Evolutionary conservation across 768 basidiomycete genomes (phyloP).

Genomic region (Kwoniella pini): DNA sequence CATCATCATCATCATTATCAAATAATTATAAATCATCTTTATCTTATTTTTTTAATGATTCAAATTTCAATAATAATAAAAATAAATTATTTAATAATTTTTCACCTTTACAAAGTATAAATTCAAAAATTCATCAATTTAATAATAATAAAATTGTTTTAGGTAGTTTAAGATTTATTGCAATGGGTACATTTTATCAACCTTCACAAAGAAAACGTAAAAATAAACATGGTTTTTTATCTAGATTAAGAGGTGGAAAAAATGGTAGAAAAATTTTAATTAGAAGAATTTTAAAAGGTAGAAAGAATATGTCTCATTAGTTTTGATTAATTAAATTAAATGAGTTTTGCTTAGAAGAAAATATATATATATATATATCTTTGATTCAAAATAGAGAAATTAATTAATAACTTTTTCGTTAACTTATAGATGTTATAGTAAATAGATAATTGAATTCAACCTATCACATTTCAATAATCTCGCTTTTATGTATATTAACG

Average conservation of each 20-base stretch:
- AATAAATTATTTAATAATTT: no score
- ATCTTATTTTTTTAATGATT: neutral
- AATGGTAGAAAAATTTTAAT: slow-evolving; percentile 72
- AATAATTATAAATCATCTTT: slow-evolving; percentile 9
- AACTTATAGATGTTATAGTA: no score
- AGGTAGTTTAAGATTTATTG: slow-evolving; percentile 50
- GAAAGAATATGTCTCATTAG: slow-evolving; percentile 80
- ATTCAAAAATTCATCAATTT: neutral
- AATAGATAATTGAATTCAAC: no score
- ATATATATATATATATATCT: no score
- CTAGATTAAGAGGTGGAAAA: slow-evolving; percentile 61
- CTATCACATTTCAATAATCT: no score
- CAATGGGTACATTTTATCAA: slow-evolving; percentile 81
- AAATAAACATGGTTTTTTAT: slow-evolving; percentile 86
- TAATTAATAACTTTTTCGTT: no score
- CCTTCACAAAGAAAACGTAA: slow-evolving; percentile 93
- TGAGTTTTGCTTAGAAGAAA: no score
- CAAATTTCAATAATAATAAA: neutral
- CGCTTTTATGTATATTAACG: no score
- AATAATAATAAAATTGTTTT: neutral
- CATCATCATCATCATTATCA: slow-evolving; percentile 2
- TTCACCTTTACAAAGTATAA: neutral
- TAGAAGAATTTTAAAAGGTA: slow-evolving; percentile 71
- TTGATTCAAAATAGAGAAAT: no score
- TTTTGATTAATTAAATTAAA: no score